A percentile compares a stretch with the other conserved stretches of the same genome.
Evolutionary conservation across 257 asterid species (phyloP).

Genomic region (Penstemon eatonii): DNA sequence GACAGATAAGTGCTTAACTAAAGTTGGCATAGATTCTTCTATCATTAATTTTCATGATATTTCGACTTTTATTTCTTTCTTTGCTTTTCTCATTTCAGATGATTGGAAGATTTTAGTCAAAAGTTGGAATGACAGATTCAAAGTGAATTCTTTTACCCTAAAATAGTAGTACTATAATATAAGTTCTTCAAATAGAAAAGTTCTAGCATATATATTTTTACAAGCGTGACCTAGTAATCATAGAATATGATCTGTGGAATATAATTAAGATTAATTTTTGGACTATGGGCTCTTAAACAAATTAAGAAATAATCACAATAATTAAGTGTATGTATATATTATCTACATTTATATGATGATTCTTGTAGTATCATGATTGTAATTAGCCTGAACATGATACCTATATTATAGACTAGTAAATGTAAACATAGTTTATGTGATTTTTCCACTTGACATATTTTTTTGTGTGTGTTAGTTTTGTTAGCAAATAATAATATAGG

Average conservation of each 20-base stretch:
- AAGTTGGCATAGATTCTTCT: not conserved
- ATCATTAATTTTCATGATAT: not conserved
- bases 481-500: too few relatives aligned
- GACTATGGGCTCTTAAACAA: too few relatives aligned
- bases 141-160: not conserved
- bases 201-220: not conserved
- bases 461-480: too few relatives aligned
- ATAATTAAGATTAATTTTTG: not conserved
- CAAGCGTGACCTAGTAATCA: not conserved
- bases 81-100: not conserved
- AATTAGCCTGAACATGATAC: too few relatives aligned
- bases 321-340: too few relatives aligned
- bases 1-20: not conserved
- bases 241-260: not conserved
- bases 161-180: not conserved
- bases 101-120: not conserved
- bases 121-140: not conserved
- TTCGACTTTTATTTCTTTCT: not conserved
- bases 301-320: too few relatives aligned
- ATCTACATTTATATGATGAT: too few relatives aligned
- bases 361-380: too few relatives aligned
- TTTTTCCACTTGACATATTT: too few relatives aligned
- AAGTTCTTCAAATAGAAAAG: not conserved
- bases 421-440: too few relatives aligned
- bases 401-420: too few relatives aligned